Conservation (phyloP, 352 stramenopile genomes). For the Aphanomyces euteiches region DNA sequence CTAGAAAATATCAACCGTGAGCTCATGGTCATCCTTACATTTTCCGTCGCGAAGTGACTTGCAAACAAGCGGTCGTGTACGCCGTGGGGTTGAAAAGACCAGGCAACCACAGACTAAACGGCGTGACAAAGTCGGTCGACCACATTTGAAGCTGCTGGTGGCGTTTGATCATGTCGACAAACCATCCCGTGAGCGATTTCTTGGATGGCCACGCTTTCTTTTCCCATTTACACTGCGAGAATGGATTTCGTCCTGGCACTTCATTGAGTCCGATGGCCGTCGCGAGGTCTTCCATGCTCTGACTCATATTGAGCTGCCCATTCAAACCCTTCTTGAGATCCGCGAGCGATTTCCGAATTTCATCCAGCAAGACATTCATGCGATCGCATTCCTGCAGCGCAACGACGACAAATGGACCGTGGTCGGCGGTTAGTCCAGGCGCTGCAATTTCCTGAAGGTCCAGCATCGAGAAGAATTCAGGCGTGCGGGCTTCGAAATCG, state of each 20-base stretch:
- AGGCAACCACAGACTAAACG: constrained; percentile 93
- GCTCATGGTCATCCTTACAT: constrained; percentile 34
- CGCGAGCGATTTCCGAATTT: constrained; percentile 87
- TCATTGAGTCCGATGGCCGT: constrained; percentile 91
- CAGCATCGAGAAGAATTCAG: constrained; percentile 91
- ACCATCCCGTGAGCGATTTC: constrained; percentile 90
- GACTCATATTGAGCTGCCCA: constrained; percentile 94
- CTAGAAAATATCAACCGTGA: constrained; percentile 15
- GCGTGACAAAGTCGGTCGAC: constrained; percentile 89
- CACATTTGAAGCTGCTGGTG: constrained; percentile 86
- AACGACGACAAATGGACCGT: constrained; percentile 93
- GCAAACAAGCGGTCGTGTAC: constrained; percentile 94
- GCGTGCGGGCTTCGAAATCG: constrained; percentile 86
- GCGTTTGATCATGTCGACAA: constrained; percentile 90
- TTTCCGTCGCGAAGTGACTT: constrained; percentile 91
- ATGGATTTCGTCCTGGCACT: constrained; percentile 92
- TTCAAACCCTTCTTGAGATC: constrained; percentile 96
- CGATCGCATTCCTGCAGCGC: constrained; percentile 91
- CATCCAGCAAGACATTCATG: constrained; percentile 92
- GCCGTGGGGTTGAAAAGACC: constrained; percentile 95
- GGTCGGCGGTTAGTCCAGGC: constrained; percentile 81
- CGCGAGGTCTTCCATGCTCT: constrained; percentile 91
- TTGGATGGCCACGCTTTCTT: constrained; percentile 94
- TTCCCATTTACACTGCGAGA: constrained; percentile 94
- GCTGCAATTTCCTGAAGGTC: constrained; percentile 85